Conservation (phyloP, 805 yeast species). For the Candida pseudoglaebosa region DNA sequence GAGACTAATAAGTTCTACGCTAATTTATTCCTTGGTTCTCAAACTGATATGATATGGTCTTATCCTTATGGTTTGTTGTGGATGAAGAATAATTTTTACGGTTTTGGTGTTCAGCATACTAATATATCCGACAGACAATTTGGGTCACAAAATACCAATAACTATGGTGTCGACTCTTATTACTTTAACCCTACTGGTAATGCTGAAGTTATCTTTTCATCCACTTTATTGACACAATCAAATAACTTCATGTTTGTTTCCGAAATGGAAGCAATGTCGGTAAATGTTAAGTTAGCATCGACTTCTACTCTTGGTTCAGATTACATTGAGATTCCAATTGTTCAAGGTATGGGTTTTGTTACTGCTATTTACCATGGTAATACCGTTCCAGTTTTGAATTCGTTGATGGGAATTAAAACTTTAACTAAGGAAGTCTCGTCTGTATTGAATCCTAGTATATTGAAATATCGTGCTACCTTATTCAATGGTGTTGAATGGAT, state of each 20-base stretch:
- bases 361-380: conserved; percentile 56
- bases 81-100: conserved; percentile 44
- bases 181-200: conserved; percentile 54
- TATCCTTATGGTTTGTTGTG: conserved; percentile 68
- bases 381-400: conserved; percentile 43
- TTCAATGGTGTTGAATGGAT: conserved; percentile 61
- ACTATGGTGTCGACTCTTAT: conserved; percentile 39
- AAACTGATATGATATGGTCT: conserved; percentile 52
- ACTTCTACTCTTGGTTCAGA: conserved; percentile 33
- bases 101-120: conserved; percentile 62
- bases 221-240: conserved; percentile 38
- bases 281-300: conserved; percentile 32
- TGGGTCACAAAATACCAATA: conserved; percentile 49
- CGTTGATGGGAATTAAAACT: conserved; percentile 20
- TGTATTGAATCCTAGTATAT: conserved; percentile 35
- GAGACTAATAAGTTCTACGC: conserved; percentile 77
- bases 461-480: conserved; percentile 53
- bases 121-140: conserved; percentile 38
- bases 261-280: conserved; percentile 50
- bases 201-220: conserved; percentile 54
- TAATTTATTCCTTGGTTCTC: conserved; percentile 56
- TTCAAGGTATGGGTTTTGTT: conserved; percentile 81
- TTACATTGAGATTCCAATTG: conserved; percentile 53
- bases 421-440: conserved; percentile 22
- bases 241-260: conserved; percentile 40